Evolutionary conservation across 106 monocot genomes (phyloP).

Genomic region (Phalaenopsis aphrodite): DNA sequence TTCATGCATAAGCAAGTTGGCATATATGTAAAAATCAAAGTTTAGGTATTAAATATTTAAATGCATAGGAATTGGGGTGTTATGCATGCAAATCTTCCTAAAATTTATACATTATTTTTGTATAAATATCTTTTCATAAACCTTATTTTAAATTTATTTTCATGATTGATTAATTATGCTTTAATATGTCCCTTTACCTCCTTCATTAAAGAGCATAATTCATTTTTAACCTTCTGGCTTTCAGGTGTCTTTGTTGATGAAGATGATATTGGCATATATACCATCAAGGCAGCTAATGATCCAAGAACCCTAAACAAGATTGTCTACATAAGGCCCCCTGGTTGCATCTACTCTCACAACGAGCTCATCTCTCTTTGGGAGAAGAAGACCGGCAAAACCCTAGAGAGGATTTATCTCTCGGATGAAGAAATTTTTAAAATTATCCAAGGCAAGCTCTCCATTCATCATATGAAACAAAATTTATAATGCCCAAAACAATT

Average conservation of each 20-base stretch:
- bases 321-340: conserved; percentile 41
- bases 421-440: conserved; percentile 49
- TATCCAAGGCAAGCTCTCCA: conserved; percentile 24
- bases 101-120: too few relatives aligned
- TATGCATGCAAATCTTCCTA: too few relatives aligned
- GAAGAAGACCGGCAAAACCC: conserved; percentile 53
- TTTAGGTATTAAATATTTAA: too few relatives aligned
- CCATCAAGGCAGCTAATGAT: conserved; percentile 57
- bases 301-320: conserved; percentile 72
- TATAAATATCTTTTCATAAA: too few relatives aligned
- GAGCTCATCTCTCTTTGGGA: conserved; percentile 68
- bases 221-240: neutral
- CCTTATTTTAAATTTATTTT: too few relatives aligned
- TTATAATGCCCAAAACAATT: too few relatives aligned
- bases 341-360: conserved; percentile 45
- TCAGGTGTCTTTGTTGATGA: conserved; percentile 45
- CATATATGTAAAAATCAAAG: too few relatives aligned
- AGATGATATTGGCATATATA: conserved; percentile 50
- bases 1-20: too few relatives aligned
- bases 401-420: conserved; percentile 43
- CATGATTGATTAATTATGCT: too few relatives aligned
- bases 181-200: too few relatives aligned
- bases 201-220: too few relatives aligned
- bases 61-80: too few relatives aligned
- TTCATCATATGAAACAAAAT: neutral